Percentiles rank a stretch among this genome's conserved stretches.
Evolutionary conservation across 352 stramenopile species (phyloP).

Genomic region (Phytophthora uliginosa): DNA sequence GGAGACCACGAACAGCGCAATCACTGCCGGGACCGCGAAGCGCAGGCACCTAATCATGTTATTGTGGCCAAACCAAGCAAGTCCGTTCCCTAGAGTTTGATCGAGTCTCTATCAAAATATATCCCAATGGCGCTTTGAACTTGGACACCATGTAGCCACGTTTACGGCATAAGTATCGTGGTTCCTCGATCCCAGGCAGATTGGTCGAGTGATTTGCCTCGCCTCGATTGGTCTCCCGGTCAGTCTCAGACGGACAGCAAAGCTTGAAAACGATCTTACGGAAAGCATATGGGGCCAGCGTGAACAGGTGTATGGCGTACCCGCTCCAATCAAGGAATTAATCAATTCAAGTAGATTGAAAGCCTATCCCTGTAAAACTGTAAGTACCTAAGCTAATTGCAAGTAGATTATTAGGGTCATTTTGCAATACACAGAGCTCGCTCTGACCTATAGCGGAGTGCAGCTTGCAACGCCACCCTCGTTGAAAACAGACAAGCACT

Average conservation of each 20-base stretch:
- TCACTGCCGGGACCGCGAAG: background rate
- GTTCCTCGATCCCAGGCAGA: constrained; percentile 8
- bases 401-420: no score
- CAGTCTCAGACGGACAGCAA: background rate
- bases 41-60: background rate
- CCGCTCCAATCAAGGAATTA: no score
- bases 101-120: background rate
- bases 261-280: constrained; percentile 1
- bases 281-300: background rate
- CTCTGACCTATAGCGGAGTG: no score
- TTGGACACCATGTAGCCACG: background rate
- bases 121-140: background rate
- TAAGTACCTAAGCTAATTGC: no score
- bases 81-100: no score
- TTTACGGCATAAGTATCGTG: background rate
- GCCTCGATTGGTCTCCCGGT: background rate
- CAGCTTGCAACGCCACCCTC: no score
- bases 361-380: no score
- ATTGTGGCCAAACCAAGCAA: no score
- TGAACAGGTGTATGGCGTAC: constrained; percentile 1
- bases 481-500: no score
- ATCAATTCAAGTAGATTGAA: no score
- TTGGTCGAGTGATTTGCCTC: constrained; percentile 3
- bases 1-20: background rate
- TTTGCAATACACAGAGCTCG: no score